Conservation (phyloP, 1,284 basidiomycete genomes). For the Pseudozyma tsukubaensis region DNA sequence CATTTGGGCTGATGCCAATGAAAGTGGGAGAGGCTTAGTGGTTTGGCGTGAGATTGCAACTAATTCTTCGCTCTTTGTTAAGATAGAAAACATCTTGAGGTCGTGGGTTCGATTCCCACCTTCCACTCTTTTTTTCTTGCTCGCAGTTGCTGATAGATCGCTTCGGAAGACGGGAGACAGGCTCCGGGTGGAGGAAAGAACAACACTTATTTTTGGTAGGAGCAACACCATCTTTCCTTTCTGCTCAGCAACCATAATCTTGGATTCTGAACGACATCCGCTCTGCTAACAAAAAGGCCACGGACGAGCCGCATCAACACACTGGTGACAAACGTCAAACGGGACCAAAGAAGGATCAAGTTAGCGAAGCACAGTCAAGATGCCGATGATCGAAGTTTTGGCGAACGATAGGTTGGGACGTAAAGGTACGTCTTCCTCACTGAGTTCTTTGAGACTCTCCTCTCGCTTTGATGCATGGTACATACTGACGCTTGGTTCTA, state of each 20-base stretch:
- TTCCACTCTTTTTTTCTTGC: slow-evolving; percentile 43
- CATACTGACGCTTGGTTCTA: neutral
- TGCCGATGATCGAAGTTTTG: slow-evolving; percentile 79
- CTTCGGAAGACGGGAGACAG: slow-evolving; percentile 7
- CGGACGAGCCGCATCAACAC: too few species aligned
- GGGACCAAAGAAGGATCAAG: too few species aligned
- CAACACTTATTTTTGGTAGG: slow-evolving; percentile 2
- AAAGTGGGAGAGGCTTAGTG: slow-evolving; percentile 59
- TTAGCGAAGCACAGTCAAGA: slow-evolving; percentile 10
- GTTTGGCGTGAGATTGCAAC: slow-evolving; percentile 62
- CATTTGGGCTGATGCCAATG: neutral
- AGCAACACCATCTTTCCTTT: neutral
- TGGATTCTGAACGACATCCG: neutral
- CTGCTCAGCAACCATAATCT: neutral
- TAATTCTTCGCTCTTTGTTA: slow-evolving; percentile 6
- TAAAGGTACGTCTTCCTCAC: slow-evolving; percentile 76
- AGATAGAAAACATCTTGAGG: slow-evolving; percentile 42
- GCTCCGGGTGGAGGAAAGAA: slow-evolving; percentile 21
- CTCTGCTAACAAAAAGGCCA: neutral
- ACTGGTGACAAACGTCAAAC: too few species aligned
- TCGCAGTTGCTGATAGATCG: neutral
- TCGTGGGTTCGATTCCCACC: slow-evolving; percentile 61
- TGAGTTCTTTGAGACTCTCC: neutral
- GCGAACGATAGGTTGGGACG: slow-evolving; percentile 96
- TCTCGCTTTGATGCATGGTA: neutral